Evolutionary conservation across 2,329 filamentous ascomycete species (phyloP), one percentile per base, ranked within the genome.

Genomic region (Beauveria australis): DNA sequence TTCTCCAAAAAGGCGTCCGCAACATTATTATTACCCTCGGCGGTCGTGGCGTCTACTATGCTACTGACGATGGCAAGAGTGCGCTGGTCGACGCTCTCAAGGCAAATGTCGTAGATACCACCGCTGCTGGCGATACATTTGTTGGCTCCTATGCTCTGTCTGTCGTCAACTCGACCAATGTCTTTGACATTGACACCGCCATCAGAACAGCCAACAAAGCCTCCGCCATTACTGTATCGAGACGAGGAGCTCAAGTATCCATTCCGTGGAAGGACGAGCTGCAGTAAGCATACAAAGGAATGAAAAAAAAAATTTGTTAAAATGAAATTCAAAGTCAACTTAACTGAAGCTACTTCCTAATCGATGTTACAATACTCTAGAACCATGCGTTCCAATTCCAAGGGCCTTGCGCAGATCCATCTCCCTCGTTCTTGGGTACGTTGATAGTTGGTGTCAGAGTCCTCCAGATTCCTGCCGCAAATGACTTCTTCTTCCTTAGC

Each of bases 41-140:
- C 0, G 83, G 85, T 0, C 84, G 89, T 62, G 92, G 92, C n/a
- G 88, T 88, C 30, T 91, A 85, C 71, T 91, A 83, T 70, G 77
- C 80, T 59, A 82, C 78, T 22, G 74, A 66, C 48, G 66, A 63
- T 3, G 74, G 72, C 26, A 68, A 67, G 48, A 77, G 76, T 57
- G 79, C 77, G 1, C 68, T 85, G 64, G 73, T 92, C 5, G 72
- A 76, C 2, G 91, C 89, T 0, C 80, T 83, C 63, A 88, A 89
- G 73, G 88, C 91, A 4, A 75, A 72, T 22, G 93, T 97, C 1
- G 85, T 97, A 5, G 93, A 97, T 72, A 97, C 93, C 1, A 97
- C 93, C 8, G 93, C 89, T 1, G 94, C 94, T 5, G 93, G 93
- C 0, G 93, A 97, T 72, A 97, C 93, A 0, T 97, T 97, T 75